A percentile compares a stretch with the other conserved stretches of the same genome.
Conservation (phyloP, 2,329 filamentous ascomycete species). For the Beauveria caledonica region DNA sequence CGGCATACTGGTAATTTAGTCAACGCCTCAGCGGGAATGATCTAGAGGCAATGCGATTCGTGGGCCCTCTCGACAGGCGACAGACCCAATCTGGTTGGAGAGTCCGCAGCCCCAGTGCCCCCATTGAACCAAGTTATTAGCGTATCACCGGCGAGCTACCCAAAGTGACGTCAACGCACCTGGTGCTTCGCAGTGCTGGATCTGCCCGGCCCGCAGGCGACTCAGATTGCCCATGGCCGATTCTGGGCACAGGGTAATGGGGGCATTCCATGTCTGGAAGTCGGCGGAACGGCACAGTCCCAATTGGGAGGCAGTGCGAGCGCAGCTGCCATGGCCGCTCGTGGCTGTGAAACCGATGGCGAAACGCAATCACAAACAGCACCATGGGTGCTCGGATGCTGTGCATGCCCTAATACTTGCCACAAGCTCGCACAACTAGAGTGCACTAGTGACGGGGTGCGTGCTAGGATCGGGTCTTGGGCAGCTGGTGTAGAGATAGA, state of each 20-base stretch:
- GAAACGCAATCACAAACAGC: neutral
- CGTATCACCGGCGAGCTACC: neutral
- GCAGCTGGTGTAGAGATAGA: neutral
- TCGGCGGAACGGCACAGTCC: neutral
- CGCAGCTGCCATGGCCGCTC: neutral
- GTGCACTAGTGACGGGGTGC: neutral
- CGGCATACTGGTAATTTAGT: neutral
- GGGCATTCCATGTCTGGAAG: slow-evolving; percentile 1
- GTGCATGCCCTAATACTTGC: neutral
- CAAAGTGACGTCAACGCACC: slow-evolving; percentile 5
- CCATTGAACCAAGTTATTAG: neutral
- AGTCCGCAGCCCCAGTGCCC: neutral
- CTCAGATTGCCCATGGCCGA: slow-evolving; percentile 7
- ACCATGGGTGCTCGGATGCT: neutral
- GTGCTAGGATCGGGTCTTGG: neutral
- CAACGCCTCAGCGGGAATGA: neutral
- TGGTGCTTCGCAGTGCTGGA: slow-evolving; percentile 2
- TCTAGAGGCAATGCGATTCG: neutral
- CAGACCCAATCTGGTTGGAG: neutral
- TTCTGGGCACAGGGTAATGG: neutral
- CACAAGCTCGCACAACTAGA: neutral
- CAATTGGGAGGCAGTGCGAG: slow-evolving; percentile 1
- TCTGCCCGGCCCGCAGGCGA: slow-evolving; percentile 8
- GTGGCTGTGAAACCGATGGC: slow-evolving; percentile 9
- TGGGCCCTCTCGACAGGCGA: neutral